Evolutionary conservation across 306 rosid species (phyloP).

Genomic region (Abrus precatorius): DNA sequence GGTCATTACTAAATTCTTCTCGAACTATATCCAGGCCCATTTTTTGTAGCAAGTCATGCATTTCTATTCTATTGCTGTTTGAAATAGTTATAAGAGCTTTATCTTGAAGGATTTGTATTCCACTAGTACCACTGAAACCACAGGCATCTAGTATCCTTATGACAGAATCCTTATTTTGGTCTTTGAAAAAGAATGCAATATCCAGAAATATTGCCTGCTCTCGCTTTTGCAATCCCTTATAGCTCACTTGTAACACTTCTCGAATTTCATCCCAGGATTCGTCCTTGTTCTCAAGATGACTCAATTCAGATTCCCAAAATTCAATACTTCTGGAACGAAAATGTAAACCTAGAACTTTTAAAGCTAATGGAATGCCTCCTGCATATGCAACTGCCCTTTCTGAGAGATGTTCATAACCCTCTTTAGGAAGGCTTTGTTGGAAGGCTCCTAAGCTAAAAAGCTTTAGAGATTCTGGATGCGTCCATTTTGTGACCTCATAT

Average conservation of each 20-base stretch:
- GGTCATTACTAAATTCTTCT: background rate
- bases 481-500: slow-evolving; percentile 1
- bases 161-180: background rate
- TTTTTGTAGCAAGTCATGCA: slow-evolving; percentile 50
- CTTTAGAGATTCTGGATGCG: background rate
- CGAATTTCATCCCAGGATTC: background rate
- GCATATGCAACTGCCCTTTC: slow-evolving; percentile 13
- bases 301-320: slow-evolving; percentile 34
- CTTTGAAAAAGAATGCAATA: slow-evolving; percentile 43
- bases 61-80: background rate
- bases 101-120: background rate
- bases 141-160: background rate
- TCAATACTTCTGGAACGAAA: background rate
- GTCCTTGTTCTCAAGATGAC: background rate
- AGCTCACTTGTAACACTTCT: slow-evolving; percentile 27
- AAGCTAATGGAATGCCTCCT: slow-evolving; percentile 41
- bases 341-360: slow-evolving; percentile 41
- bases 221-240: background rate
- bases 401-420: slow-evolving; percentile 18
- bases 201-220: slow-evolving; percentile 39
- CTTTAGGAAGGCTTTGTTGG: background rate
- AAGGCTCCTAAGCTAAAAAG: slow-evolving; percentile 45
- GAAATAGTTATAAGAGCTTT: slow-evolving; percentile 27
- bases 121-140: background rate
- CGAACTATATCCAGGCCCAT: slow-evolving; percentile 33